These are phyloP conservation scores for Fusarium aywerte DNA, from an alignment of 2,329 filamentous ascomycete genomes.

Conservation along the genomic window DNA sequence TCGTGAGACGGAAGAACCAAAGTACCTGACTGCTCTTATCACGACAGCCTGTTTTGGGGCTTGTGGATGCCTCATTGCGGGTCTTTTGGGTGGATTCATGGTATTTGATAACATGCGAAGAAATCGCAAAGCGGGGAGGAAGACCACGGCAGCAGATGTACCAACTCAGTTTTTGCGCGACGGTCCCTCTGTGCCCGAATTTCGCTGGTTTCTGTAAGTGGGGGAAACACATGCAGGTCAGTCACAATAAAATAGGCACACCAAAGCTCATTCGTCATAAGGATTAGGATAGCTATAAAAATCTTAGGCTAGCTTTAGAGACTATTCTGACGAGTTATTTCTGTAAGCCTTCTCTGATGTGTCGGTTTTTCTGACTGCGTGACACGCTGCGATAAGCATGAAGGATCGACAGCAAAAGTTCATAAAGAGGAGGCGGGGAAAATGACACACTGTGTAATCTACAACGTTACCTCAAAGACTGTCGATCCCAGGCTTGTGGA, in stretches of 20 bases:
- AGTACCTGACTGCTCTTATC: conserved; percentile 72
- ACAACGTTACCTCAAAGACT: conserved; percentile 10
- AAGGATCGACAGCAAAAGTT: background rate
- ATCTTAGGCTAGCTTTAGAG: no score
- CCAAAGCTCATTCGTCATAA: no score
- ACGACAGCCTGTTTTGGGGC: conserved; percentile 74
- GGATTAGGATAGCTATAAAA: no score
- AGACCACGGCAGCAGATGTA: conserved; percentile 11
- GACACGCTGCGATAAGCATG: background rate
- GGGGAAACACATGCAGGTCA: background rate
- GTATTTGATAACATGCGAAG: conserved; percentile 56
- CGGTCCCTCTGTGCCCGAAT: conserved; percentile 12
- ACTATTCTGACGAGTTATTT: no score
- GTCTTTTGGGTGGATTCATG: conserved; percentile 70
- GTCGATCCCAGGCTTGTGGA: background rate
- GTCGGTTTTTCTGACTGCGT: no score
- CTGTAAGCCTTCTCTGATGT: no score
- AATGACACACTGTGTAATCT: conserved; percentile 15
- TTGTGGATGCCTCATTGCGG: conserved; percentile 65
- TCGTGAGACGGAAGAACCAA: conserved; percentile 69
- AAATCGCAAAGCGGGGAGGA: conserved; percentile 11
- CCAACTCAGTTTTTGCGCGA: conserved; percentile 7
- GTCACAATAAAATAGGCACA: no score
- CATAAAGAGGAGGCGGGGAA: background rate
- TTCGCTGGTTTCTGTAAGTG: conserved; percentile 19